A percentile compares a stretch with the other conserved stretches of the same genome.
Conservation (phyloP, 1,284 basidiomycete genomes). For the Marasmius sp. region DNA sequence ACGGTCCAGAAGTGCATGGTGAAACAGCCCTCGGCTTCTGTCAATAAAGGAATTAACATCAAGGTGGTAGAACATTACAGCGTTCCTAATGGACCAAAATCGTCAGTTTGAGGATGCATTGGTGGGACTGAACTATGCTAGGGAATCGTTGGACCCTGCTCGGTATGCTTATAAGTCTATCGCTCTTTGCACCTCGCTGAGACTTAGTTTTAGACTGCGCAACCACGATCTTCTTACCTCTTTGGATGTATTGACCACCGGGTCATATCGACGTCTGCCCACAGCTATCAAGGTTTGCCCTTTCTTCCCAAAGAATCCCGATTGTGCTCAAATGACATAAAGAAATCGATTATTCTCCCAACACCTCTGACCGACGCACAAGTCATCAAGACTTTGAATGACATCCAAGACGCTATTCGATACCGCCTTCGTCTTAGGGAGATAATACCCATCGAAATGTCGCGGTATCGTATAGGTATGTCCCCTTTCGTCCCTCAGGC, state of each 20-base stretch:
- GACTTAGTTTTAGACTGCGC: conserved; percentile 56
- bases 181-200: conserved; percentile 6
- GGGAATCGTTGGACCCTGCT: conserved; percentile 66
- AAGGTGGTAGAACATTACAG: conserved; percentile 68
- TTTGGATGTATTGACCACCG: conserved; percentile 81
- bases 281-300: conserved; percentile 66
- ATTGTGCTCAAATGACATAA: conserved; percentile 18
- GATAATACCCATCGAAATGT: conserved; percentile 76
- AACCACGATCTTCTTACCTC: conserved; percentile 92
- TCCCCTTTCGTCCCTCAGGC: background rate
- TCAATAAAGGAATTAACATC: conserved; percentile 8
- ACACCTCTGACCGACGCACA: conserved; percentile 67
- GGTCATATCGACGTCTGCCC: conserved; percentile 80
- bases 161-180: conserved; percentile 40
- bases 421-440: conserved; percentile 76
- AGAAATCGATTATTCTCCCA: conserved; percentile 70
- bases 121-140: conserved; percentile 60
- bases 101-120: conserved; percentile 78
- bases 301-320: conserved; percentile 16
- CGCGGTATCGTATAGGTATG: conserved; percentile 67
- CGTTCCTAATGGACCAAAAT: conserved; percentile 83
- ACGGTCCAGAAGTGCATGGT: conserved; percentile 86
- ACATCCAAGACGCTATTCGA: conserved; percentile 76
- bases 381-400: conserved; percentile 61
- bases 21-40: conserved; percentile 13